Conservation (phyloP, 2,329 filamentous ascomycete species). For the Calcarisporium arbuscula region DNA sequence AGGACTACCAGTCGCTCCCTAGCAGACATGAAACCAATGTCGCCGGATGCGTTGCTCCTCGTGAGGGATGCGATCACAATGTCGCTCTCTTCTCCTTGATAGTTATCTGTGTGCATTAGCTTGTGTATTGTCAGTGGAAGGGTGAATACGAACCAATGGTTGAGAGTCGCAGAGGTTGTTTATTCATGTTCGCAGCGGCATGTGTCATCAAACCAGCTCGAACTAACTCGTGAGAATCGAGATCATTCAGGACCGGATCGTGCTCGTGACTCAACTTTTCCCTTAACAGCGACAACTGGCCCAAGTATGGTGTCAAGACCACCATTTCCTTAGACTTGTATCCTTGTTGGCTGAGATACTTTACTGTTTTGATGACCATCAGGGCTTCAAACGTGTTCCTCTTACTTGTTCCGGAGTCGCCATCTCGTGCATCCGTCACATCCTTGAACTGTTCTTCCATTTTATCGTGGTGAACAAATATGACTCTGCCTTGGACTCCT, state of each 20-base stretch:
- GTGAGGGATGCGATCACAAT: slow-evolving; percentile 65
- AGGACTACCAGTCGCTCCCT: slow-evolving; percentile 65
- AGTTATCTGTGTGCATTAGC: slow-evolving; percentile 53
- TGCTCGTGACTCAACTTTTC: slow-evolving; percentile 47
- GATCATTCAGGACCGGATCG: slow-evolving; percentile 61
- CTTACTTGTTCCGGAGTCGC: slow-evolving; percentile 45
- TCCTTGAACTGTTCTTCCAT: slow-evolving; percentile 40
- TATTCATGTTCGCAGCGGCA: slow-evolving; percentile 43
- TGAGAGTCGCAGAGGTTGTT: slow-evolving; percentile 52
- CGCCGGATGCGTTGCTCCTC: slow-evolving; percentile 53
- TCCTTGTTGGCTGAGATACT: slow-evolving; percentile 64
- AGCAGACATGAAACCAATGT: slow-evolving; percentile 65
- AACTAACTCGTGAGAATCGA: slow-evolving; percentile 56
- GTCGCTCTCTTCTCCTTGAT: slow-evolving; percentile 70
- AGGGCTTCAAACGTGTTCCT: slow-evolving; percentile 57
- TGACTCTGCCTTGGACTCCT: slow-evolving; percentile 53
- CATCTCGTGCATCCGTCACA: slow-evolving; percentile 45
- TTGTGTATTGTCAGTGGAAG: not conserved
- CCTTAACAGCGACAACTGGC: slow-evolving; percentile 54
- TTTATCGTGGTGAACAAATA: slow-evolving; percentile 60
- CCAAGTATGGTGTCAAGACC: slow-evolving; percentile 66
- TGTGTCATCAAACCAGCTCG: slow-evolving; percentile 53
- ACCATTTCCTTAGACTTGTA: slow-evolving; percentile 61
- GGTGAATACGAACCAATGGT: slow-evolving; percentile 53
- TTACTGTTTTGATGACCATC: slow-evolving; percentile 59